Evolutionary conservation across 352 stramenopile species (phyloP).

Genomic region (Globisporangium sylvaticum): DNA sequence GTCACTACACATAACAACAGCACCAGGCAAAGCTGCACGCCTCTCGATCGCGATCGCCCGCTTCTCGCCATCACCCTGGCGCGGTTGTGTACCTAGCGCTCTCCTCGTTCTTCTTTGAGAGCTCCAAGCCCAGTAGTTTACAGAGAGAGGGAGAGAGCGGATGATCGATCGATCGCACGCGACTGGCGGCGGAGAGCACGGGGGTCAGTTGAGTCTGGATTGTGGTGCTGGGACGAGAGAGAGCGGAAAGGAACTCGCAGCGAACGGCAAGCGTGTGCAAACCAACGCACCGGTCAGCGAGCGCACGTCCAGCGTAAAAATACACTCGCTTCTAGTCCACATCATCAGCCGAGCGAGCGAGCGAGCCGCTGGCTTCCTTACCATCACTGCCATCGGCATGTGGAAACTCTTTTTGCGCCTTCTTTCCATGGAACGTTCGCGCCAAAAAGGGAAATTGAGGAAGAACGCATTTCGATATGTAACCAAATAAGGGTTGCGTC

Average conservation of each 20-base stretch:
- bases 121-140: too few relatives aligned
- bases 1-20: not conserved
- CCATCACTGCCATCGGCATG: not conserved
- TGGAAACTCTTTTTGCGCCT: not conserved
- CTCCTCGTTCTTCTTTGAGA: not conserved
- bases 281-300: not conserved
- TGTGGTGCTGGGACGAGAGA: not conserved
- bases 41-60: not conserved
- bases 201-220: not conserved
- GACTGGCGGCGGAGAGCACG: not conserved
- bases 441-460: too few relatives aligned
- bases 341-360: not conserved
- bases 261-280: not conserved
- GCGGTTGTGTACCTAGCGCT: not conserved
- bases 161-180: not conserved
- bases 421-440: constrained; percentile 8
- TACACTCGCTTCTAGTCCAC: not conserved
- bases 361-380: not conserved
- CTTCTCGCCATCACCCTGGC: not conserved
- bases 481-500: too few relatives aligned
- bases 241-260: not conserved
- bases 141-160: not conserved
- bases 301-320: not conserved
- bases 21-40: not conserved
- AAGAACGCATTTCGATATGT: too few relatives aligned